Base-by-base conservation (phyloP, 805 yeast species). In the Monosporozyma siamensis region DNA sequence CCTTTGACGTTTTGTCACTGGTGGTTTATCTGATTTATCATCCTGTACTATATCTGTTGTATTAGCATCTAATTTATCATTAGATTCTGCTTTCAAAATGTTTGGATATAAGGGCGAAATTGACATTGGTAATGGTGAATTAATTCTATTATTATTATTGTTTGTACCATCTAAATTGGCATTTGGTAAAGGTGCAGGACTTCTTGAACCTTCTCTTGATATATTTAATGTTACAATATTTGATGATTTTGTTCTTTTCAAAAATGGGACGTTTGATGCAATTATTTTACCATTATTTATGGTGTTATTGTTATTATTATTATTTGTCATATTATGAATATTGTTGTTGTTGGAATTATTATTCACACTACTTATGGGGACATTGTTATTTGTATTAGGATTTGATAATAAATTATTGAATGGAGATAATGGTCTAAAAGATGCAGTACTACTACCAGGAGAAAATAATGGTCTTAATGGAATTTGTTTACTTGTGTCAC, bases 201-300 rank as follows among this genome's bases (percentile, higher is more conserved):
- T 54, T 45, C 55, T 50, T 7, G 63, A 58, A 15, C 57, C 50
- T 39, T 58, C 64, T 38, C 64, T 50, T 6, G 64, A 59, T 21
- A 59, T 56, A 37, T 59, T 59, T 38, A 59, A 44, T 14, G 61
- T 59, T 3, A 59, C 64, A 39, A 58, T 59, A 40, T 59, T 58
- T 4, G 64, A 62, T 7, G 61, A 56, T 39, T 57, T 56, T 15
- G 58, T 46, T 35, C 61, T 51, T 38, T 53, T 56, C 34, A 59
- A 52, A 38, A 54, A 53, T 3, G 61, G 57, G 34, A 56, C 38
- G 39, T 50, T 58, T n/a, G 59, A 46, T 17, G 52, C 43, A n/a
- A 29, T 29, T 8, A 6, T 29, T n/a, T 29, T 29, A n/a, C 8
- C 32, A 8, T 29, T 18, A 30, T 20, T 38, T 2, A 8, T 24